These are phyloP conservation scores for Penicillium sp. DNA, from an alignment of 2,329 filamentous ascomycete species.

Conservation along the genomic window DNA sequence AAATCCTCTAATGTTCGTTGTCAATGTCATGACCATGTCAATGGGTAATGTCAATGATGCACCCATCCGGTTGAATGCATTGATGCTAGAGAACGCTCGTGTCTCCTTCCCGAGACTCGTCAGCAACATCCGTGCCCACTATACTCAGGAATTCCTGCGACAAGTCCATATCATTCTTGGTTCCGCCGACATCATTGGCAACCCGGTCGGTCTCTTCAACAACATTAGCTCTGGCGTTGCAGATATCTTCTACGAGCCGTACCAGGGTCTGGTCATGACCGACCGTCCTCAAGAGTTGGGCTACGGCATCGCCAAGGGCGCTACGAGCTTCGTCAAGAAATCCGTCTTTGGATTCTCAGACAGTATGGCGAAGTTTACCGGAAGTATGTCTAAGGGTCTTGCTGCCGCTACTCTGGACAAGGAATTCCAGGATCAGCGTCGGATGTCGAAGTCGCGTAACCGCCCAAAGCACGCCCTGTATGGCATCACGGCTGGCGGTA, in stretches of 20 bases:
- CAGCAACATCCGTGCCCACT: slow-evolving; percentile 88
- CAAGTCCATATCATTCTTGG: slow-evolving; percentile 97
- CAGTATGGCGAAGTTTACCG: slow-evolving; percentile 96
- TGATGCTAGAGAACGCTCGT: slow-evolving; percentile 92
- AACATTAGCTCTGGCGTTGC: slow-evolving; percentile 96
- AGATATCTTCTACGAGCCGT: slow-evolving; percentile 99
- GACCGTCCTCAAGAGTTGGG: slow-evolving; percentile 95
- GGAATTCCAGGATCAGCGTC: slow-evolving; percentile 94
- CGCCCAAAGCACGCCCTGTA: slow-evolving; percentile 96
- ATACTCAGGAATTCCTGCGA: slow-evolving; percentile 92
- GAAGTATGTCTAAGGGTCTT: slow-evolving; percentile 93
- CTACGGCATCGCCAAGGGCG: slow-evolving; percentile 92
- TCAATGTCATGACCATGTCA: slow-evolving; percentile 98
- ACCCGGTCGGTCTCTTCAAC: slow-evolving; percentile 96
- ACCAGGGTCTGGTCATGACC: slow-evolving; percentile 95
- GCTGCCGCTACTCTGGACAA: slow-evolving; percentile 96
- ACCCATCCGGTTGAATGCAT: slow-evolving; percentile 86
- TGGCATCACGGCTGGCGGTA: slow-evolving; percentile 91
- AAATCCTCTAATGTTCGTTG: slow-evolving; percentile 97
- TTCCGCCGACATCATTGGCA: slow-evolving; percentile 95
- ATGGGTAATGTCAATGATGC: slow-evolving; percentile 99
- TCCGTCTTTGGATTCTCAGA: slow-evolving; percentile 97
- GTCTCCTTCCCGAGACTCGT: slow-evolving; percentile 83
- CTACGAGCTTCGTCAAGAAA: slow-evolving; percentile 97
- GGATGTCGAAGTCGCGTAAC: slow-evolving; percentile 91